Evolutionary conservation across 2,329 filamentous ascomycete genomes (phyloP), one percentile per base, ranked within the genome.

Genomic region (Sporothrix schenckii): DNA sequence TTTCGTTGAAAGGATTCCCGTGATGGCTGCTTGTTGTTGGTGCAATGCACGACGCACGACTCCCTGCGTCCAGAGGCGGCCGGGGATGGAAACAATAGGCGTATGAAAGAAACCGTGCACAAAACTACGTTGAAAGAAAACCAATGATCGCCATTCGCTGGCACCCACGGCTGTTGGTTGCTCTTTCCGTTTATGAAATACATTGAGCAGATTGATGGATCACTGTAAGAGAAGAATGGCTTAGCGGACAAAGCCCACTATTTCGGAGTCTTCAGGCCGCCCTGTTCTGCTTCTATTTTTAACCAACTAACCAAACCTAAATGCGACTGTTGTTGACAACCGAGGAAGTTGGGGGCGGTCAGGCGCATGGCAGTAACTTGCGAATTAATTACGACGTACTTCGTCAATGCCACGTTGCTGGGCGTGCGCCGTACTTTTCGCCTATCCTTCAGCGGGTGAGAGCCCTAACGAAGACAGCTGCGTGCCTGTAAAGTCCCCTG

Each of bases 211-310:
- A 30, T 3, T 30, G 27, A 34, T 5, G 7, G 4, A 34, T 34
- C 34, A 9, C 7, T 34, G 1, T 5, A 34, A 6, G 4, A 9
- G 34, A 34, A 1, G 34, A 4, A 44, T 61, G 58, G 58, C 58
- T 24, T 14, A 13, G 34, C 11, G 58, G n/a, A 47, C 4, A 63
- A 27, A 14, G 58, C 58, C 58, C 58, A 7, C 56, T n/a, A 60
- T 41, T 44, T 60, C 53, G 16, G 34, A 34, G 34, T 34, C 34
- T 56, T 58, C 58, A 44, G 58, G 39, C 58, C 39, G 39, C 21
- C 58, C 39, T 7, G 21, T 41, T n/a, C 30, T 41, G 19, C 21
- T 27, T 63, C 58, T 63, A 63, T 63, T 63, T 63, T 47, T 63
- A 63, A 47, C 41, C 27, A 14, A 10, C 39, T 24, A 21, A 14